Evolutionary conservation across 306 rosid species (phyloP), one percentile per base, ranked within the genome.

Genomic region (Corylus americana): DNA sequence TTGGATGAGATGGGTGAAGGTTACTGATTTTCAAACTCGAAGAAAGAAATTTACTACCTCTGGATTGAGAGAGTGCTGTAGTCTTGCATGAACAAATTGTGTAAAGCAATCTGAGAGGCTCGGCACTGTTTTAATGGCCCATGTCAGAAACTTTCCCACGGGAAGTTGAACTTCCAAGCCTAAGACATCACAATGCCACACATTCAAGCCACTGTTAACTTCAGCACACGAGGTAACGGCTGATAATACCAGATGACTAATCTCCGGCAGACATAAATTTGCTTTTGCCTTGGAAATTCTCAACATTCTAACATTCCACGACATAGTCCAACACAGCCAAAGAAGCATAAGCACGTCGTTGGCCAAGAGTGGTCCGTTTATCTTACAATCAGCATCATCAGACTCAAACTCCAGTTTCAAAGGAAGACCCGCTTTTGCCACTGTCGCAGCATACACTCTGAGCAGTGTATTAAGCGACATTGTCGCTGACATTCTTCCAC

Each of bases 261-360:
- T 54, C 88, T 94, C 92, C 0, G 95, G 97, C 7, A 90, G 75
- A 74, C 77, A 79, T 3, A 87, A 66, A 77, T 59, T 74, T 42
- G 68, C 76, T 53, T 83, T 85, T 78, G 75, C 77, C 11, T 73
- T 73, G 0, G 81, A 55, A 71, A 61, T 29, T 69, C 83, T 87
- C 80, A 9, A 81, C 75, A 72, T 82, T 64, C 90, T 82, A 81
- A 77, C 71, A 83, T 81, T 83, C 94, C 91, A 92, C 8, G 78
- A 80, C 92, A 92, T 83, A 83, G 66, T 84, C 98, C 97, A 94
- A 85, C 95, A 94, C 80, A 88, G 71, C 70, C 86, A 86, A 74
- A 94, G 87, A 79, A 94, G 91, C 83, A 88, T 47, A 39, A 81
- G 74, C 72, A 92, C 94, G 25, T 94, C 85, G 5, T 27, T 50